These are phyloP conservation scores for Corylus americana DNA, from an alignment of 306 rosid species.

Conservation along the genomic window DNA sequence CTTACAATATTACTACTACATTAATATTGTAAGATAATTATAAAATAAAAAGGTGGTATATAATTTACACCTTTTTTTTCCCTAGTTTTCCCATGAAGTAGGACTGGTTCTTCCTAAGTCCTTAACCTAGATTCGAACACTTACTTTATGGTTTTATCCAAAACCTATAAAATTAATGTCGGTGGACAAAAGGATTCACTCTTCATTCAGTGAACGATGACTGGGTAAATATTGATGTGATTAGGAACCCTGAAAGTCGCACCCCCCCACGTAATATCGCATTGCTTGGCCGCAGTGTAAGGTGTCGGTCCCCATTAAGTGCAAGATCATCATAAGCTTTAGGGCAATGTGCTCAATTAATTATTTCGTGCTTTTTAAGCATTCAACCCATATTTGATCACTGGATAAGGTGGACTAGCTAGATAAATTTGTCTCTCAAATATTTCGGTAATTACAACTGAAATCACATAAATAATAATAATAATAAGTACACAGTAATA, in stretches of 20 bases:
- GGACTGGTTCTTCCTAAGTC: background rate
- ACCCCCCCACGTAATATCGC: background rate
- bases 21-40: no score
- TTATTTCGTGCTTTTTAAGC: background rate
- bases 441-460: background rate
- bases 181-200: background rate
- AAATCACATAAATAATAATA: no score
- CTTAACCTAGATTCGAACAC: background rate
- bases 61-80: no score
- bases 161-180: background rate
- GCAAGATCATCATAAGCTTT: background rate
- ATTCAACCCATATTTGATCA: background rate
- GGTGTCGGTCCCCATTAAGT: background rate
- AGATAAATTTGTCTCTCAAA: background rate
- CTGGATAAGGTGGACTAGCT: no score
- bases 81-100: background rate
- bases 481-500: no score
- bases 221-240: background rate
- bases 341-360: background rate
- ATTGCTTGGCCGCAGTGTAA: background rate
- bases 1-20: no score
- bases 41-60: no score
- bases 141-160: background rate
- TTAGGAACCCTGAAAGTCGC: background rate
- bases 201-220: constrained; percentile 5